These are phyloP conservation scores for Penicillium occitanis DNA, from an alignment of 2,329 filamentous ascomycete species.

Conservation along the genomic window DNA sequence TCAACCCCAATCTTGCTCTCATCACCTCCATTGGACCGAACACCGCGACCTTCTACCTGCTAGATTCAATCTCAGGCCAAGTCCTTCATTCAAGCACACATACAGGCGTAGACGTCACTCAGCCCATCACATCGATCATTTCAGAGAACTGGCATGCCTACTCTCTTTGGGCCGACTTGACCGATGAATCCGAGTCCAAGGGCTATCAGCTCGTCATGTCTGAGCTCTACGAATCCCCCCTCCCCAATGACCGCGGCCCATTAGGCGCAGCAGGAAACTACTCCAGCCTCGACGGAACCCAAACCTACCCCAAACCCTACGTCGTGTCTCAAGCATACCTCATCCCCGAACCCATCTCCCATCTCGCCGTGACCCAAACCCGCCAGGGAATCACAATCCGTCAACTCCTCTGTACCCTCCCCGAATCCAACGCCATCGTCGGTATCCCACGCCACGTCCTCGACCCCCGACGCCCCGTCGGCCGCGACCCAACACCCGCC, in stretches of 20 bases:
- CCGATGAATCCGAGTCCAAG: constrained; percentile 57
- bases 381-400: constrained; percentile 86
- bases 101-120: constrained; percentile 68
- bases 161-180: constrained; percentile 64
- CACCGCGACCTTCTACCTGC: constrained; percentile 69
- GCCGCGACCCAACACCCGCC: constrained; percentile 73
- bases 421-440: constrained; percentile 70
- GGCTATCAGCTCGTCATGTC: constrained; percentile 83
- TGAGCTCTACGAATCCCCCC: constrained; percentile 84
- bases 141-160: constrained; percentile 97
- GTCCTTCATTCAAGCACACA: constrained; percentile 72
- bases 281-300: constrained; percentile 71
- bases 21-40: constrained; percentile 66
- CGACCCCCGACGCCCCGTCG: constrained; percentile 82
- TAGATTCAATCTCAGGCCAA: constrained; percentile 84
- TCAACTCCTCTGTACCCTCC: constrained; percentile 75
- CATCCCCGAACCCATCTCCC: constrained; percentile 73
- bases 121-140: constrained; percentile 73
- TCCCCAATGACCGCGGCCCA: constrained; percentile 80
- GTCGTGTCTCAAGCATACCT: constrained; percentile 79
- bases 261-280: constrained; percentile 69
- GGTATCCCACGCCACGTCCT: constrained; percentile 76
- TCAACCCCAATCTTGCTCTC: constrained; percentile 82
- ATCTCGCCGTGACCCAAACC: constrained; percentile 82
- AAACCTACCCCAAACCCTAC: constrained; percentile 64